A percentile compares a stretch with the other conserved stretches of the same genome.
These are phyloP conservation scores for Fragaria iinumae DNA, from an alignment of 306 rosid species.

Conservation along the genomic window DNA sequence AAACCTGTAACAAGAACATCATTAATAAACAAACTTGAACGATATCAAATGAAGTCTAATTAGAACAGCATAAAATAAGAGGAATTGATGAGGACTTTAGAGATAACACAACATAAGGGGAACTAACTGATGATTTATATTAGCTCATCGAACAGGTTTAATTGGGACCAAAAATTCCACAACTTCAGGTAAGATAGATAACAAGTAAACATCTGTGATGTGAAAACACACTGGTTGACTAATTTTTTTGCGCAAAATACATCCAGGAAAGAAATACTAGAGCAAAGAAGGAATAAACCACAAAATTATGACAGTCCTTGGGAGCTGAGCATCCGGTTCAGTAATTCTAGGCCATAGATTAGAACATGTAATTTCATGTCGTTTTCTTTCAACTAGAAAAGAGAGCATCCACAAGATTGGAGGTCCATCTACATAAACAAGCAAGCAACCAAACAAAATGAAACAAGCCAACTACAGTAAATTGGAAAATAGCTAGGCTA, in stretches of 20 bases:
- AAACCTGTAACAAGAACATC: constrained; percentile 62
- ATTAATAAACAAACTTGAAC: constrained; percentile 27
- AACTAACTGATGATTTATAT: neutral
- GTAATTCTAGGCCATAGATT: neutral
- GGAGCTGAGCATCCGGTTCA: neutral
- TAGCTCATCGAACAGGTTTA: constrained; percentile 3
- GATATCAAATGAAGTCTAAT: constrained; percentile 11
- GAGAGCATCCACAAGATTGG: neutral
- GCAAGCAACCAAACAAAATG: neutral
- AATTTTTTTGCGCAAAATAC: constrained; percentile 2
- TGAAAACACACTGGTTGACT: constrained; percentile 17
- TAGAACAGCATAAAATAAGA: neutral
- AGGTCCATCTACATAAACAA: neutral
- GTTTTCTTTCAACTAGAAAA: neutral
- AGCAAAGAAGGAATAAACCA: constrained; percentile 12
- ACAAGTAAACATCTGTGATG: neutral
- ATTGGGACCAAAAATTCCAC: constrained; percentile 23
- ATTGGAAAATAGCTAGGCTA: neutral
- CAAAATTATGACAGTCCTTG: neutral
- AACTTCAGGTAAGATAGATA: constrained; percentile 15
- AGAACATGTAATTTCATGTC: neutral
- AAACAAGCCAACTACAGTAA: neutral
- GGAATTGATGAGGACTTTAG: constrained; percentile 1
- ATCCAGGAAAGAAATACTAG: constrained; percentile 22
- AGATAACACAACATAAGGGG: constrained; percentile 17